Evolutionary conservation across 1,284 basidiomycete species (phyloP).

Genomic region (Ustilago hordei): DNA sequence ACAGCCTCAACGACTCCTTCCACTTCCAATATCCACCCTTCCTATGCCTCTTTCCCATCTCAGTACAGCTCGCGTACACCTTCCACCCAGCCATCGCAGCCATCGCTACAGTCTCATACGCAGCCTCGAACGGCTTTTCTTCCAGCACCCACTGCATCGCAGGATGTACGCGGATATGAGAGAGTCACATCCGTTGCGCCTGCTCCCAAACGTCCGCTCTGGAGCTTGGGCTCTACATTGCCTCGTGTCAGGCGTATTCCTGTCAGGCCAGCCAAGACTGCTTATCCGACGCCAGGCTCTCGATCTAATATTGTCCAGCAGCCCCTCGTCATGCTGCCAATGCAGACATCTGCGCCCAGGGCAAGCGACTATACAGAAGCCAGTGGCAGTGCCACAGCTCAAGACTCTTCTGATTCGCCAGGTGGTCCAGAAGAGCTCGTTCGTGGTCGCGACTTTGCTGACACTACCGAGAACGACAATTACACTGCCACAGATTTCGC

Average conservation of each 20-base stretch:
- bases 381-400: background rate
- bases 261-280: slow-evolving; percentile 15
- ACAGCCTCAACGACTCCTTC: slow-evolving; percentile 2
- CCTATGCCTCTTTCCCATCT: slow-evolving; percentile 11
- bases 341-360: background rate
- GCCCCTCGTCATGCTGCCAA: background rate
- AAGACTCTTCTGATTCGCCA: background rate
- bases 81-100: background rate
- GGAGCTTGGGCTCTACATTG: slow-evolving; percentile 27
- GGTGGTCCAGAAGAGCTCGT: slow-evolving; percentile 8
- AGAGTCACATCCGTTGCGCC: slow-evolving; percentile 24
- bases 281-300: slow-evolving; percentile 20
- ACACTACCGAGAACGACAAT: background rate
- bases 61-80: slow-evolving; percentile 7
- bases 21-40: slow-evolving; percentile 5
- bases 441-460: slow-evolving; percentile 20
- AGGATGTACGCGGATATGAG: slow-evolving; percentile 18
- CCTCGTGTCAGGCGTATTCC: slow-evolving; percentile 21
- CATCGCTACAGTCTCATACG: background rate
- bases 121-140: background rate
- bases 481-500: background rate
- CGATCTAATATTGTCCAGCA: slow-evolving; percentile 25
- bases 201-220: slow-evolving; percentile 28
- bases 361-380: background rate
- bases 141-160: slow-evolving; percentile 1